Evolutionary conservation across 805 yeast species (phyloP), one percentile per base, ranked within the genome.

Genomic region (Suhomyces sp.): DNA sequence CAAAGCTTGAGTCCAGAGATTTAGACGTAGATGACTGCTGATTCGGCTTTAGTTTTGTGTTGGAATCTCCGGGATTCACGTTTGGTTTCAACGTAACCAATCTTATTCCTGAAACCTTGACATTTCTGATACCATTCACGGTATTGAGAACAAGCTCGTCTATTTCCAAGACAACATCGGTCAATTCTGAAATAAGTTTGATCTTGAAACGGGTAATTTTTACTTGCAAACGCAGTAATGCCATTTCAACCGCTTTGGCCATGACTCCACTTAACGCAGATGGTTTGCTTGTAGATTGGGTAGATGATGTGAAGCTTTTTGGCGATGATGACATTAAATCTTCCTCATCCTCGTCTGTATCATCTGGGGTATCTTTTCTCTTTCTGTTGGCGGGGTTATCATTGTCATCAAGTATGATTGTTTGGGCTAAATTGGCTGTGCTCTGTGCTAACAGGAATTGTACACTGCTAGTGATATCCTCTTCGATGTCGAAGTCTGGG

Each of bases 381-480:
- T 31, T 33, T 20, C 38, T 44, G 21, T 48, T 47, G 30, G 42
- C 29, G 5, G 31, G 17, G 12, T 39, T 33, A 26, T 25, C 40
- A 19, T 31, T 31, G 13, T 26, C 29, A 2, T 19, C 20, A 26
- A 31, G 20, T 36, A 73, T 65, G 15, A 77, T 65, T 29, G 81
- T 76, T 43, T 72, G 74, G 3, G 93, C 88, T 36, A 88, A 65
- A 47, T 83, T 87, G 15, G 81, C 80, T 0, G 91, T 81, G 38
- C 93, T 83, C 48, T 79, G 83, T 0, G 85, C 79, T 38, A 85
- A 56, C 38, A 80, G 77, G 38, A 76, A 76, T 39, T 63, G 65
- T 47, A 58, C 54, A 53, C 61, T 46, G 42, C 54, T 51, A 33
- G 60, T 44, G 17, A 51, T 48, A 25, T 53, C 63, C 15, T 57